phyloP scores from a whole-genome alignment of 208 protist genomes.

The Vickermania ingenoplastis region DNA sequence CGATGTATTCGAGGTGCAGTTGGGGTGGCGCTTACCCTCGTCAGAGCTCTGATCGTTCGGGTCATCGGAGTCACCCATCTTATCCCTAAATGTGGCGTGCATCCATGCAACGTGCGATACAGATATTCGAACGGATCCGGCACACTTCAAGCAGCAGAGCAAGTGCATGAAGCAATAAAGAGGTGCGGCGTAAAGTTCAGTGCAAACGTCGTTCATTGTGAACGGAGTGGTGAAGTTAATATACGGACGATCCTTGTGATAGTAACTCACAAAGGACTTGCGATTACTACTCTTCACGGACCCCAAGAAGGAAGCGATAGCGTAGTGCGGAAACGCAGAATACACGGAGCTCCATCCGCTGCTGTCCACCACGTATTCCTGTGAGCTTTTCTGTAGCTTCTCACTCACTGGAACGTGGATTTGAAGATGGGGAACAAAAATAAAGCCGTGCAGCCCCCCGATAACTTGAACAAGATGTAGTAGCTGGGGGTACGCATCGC shows the following conservation, averaged over 20 bases:
- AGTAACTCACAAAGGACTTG: conserved; percentile 59
- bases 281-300: conserved; percentile 30
- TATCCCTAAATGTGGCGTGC: conserved; percentile 28
- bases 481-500: conserved; percentile 23
- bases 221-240: conserved; percentile 46
- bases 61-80: conserved; percentile 14
- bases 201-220: conserved; percentile 14
- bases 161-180: conserved; percentile 51
- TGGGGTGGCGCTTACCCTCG: neutral
- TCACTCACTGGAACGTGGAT: conserved; percentile 20
- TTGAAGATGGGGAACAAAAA: conserved; percentile 11
- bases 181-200: conserved; percentile 50
- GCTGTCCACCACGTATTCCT: conserved; percentile 39
- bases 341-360: conserved; percentile 30
- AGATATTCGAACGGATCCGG: conserved; percentile 35
- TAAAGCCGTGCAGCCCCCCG: conserved; percentile 46
- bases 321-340: conserved; percentile 35
- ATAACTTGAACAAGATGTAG: conserved; percentile 39
- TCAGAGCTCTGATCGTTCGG: too few relatives aligned
- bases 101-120: conserved; percentile 74
- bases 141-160: conserved; percentile 35
- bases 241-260: conserved; percentile 51
- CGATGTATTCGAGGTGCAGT: too few relatives aligned
- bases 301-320: conserved; percentile 38
- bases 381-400: conserved; percentile 10